Evolutionary conservation across 2,329 filamentous ascomycete genomes (phyloP), one percentile per base, ranked within the genome.

Genomic region (Cytospora chrysosperma): DNA sequence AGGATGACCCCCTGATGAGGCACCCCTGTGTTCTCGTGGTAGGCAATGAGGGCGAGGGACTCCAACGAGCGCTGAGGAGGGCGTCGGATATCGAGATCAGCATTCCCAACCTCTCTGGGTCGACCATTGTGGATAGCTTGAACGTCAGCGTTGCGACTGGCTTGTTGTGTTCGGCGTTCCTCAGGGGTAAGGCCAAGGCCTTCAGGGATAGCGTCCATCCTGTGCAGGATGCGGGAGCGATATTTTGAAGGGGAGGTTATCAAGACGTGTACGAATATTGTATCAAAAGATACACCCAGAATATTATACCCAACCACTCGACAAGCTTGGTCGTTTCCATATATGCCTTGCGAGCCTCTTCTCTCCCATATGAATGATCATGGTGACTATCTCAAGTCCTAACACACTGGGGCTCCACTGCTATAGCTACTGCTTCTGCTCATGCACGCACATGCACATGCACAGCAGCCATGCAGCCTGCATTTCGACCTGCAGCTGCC

Each of bases 71-170:
- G 62, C 76, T 95, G 65, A 85, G 85, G 68, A 85, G 83, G 50
- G 81, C 85, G 63, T 88, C 91, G 0, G 86, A 96, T 68, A 80
- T 79, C 32, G 81, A 88, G 68, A 70, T 89, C 5, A 85, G 88
- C 8, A 91, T 99, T 60, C 82, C 82, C 68, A 84, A 74, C 74
- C 83, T 74, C 74, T 77, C 68, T 68, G 82, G 75, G 50, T 78
- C 72, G 67, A 79, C 70, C 73, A 87, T 68, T 73, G 87, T 99
- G 3, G 94, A 98, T 75, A 97, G 93, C 74, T 77, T 99, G 74
- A 98, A 99, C 73, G 95, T 98, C 47, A 92, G 91, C 72, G 93
- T 96, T 24, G 94, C 95, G 1, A 87, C 91, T 8, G 92, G 87
- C 1, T 78, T 98, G 56, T 77, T 98, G 57, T 88, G 88, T 66